These are phyloP conservation scores for Calocybe gangraenosa DNA, from an alignment of 768 basidiomycete species.

Conservation along the genomic window DNA sequence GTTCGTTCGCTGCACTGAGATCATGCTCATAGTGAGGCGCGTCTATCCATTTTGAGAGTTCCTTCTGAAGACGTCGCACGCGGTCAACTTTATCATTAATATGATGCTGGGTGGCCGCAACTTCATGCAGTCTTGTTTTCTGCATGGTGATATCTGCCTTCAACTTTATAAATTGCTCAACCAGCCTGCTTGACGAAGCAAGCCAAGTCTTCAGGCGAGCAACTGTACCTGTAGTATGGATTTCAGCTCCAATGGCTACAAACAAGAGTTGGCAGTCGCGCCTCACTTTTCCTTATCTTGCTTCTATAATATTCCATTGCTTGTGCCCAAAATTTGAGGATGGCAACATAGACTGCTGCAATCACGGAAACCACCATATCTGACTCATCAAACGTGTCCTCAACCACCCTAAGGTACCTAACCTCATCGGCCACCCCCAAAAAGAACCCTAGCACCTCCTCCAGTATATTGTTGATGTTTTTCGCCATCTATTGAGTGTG, in stretches of 20 bases:
- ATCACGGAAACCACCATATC: too few relatives aligned
- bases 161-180: too few relatives aligned
- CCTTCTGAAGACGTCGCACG: not conserved
- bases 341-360: too few relatives aligned
- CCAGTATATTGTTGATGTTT: not conserved
- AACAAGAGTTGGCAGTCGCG: too few relatives aligned
- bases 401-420: not conserved
- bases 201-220: too few relatives aligned
- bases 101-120: slow-evolving; percentile 3
- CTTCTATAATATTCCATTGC: not conserved
- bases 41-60: slow-evolving; percentile 2
- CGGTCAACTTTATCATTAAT: not conserved
- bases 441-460: slow-evolving; percentile 2
- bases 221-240: too few relatives aligned
- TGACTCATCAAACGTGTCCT: not conserved
- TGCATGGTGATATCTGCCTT: too few relatives aligned
- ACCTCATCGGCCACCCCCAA: not conserved
- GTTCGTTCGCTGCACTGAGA: not conserved
- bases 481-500: slow-evolving; percentile 1
- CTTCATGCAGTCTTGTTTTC: too few relatives aligned
- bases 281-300: too few relatives aligned
- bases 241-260: too few relatives aligned
- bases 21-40: too few relatives aligned
- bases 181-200: too few relatives aligned
- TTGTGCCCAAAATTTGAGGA: slow-evolving; percentile 8